A percentile compares a stretch with the other conserved stretches of the same genome.
Evolutionary conservation across 1,139 yeast genomes (phyloP).

Genomic region (Yamadazyma pseudoaaseri): DNA sequence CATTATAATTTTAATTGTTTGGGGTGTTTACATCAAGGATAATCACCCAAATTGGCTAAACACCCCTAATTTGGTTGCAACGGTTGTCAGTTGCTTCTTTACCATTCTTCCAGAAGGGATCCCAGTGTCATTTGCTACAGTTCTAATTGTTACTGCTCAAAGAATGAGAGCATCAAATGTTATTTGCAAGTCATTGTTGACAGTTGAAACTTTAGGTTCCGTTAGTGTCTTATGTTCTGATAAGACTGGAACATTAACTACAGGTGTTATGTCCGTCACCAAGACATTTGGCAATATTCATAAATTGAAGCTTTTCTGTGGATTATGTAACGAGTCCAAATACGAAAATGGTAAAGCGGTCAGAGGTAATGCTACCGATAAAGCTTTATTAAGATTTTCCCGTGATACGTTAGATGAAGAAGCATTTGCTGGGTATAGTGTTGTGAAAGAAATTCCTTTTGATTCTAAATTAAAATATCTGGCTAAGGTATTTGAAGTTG

Average conservation of each 20-base stretch:
- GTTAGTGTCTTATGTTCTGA: conserved; percentile 35
- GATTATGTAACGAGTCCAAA: conserved; percentile 42
- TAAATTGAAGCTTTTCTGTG: conserved; percentile 24
- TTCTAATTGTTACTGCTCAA: conserved; percentile 30
- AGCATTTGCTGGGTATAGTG: conserved; percentile 4
- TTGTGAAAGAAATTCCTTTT: conserved; percentile 36
- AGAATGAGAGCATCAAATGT: conserved; percentile 28
- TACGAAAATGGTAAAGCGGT: conserved; percentile 10
- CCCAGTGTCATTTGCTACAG: conserved; percentile 35
- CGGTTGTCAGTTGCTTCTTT: conserved; percentile 32
- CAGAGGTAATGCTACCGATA: conserved; percentile 50
- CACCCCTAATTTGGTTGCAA: conserved; percentile 31
- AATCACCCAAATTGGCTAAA: conserved; percentile 32
- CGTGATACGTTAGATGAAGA: conserved; percentile 8
- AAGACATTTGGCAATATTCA: conserved; percentile 18
- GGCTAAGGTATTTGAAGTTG: conserved; percentile 30
- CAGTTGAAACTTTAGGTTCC: conserved; percentile 35
- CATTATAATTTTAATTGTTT: conserved; percentile 29
- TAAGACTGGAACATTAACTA: conserved; percentile 37
- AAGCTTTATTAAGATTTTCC: conserved; percentile 40
- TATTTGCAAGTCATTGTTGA: conserved; percentile 29
- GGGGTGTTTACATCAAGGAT: conserved; percentile 45
- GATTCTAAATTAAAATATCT: conserved; percentile 50
- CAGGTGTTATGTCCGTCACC: conserved; percentile 32
- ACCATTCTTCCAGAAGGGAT: conserved; percentile 38